Conservation (phyloP, 345 rosid species). For the Citrus glauca region DNA sequence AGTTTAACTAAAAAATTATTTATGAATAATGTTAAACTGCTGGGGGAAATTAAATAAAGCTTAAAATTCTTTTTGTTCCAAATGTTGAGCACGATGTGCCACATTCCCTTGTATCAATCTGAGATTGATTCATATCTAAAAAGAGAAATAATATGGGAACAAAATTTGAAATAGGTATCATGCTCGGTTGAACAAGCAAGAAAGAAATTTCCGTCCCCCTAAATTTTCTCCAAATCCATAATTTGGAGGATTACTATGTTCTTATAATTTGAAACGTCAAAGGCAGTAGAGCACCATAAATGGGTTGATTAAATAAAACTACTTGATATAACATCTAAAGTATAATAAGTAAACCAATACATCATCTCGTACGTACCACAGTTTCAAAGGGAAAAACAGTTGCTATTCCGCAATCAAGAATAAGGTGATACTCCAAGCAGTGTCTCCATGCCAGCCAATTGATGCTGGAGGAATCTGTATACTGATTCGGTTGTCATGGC, state of each 20-base stretch:
- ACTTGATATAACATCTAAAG: not conserved
- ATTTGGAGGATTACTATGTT: no score
- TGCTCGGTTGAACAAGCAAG: no score
- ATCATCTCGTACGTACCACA: not conserved
- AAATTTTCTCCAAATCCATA: not conserved
- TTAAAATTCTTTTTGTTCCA: no score
- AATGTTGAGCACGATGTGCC: no score
- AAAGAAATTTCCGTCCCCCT: no score
- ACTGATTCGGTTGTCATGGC: slow-evolving; percentile 81
- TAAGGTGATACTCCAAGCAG: slow-evolving; percentile 73
- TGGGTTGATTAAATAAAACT: not conserved
- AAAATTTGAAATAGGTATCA: no score
- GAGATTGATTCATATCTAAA: no score
- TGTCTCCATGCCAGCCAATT: slow-evolving; percentile 56
- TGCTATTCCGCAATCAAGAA: slow-evolving; percentile 5
- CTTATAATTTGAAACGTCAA: not conserved
- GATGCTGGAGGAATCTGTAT: slow-evolving; percentile 64
- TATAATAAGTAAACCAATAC: not conserved
- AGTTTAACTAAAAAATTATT: no score
- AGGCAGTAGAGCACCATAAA: not conserved
- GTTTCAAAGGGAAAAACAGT: not conserved
- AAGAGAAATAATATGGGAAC: no score
- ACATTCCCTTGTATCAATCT: no score
- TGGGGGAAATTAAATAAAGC: no score
- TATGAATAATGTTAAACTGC: no score